Percentiles rank a stretch among this genome's conserved stretches.
These are phyloP conservation scores for Gymnopilus dilepis DNA, from an alignment of 768 basidiomycete genomes.

Conservation along the genomic window DNA sequence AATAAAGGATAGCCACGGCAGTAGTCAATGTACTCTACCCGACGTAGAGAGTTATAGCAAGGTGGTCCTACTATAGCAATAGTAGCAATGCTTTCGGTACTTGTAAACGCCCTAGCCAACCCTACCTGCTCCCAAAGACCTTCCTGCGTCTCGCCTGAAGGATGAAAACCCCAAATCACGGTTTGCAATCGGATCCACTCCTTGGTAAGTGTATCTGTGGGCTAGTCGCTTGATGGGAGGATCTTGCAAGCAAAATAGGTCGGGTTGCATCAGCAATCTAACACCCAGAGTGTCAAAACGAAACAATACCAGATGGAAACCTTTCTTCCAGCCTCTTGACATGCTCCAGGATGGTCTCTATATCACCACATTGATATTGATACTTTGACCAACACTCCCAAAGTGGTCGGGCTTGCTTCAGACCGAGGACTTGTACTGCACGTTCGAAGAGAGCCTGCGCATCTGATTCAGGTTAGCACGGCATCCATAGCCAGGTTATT, in stretches of 20 bases:
- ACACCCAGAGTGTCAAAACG: not conserved
- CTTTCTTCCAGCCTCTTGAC: conserved; percentile 89
- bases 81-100: too few species aligned
- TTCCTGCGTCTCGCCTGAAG: conserved; percentile 40
- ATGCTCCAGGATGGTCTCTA: conserved; percentile 85
- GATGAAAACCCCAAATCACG: conserved; percentile 86
- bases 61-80: too few species aligned
- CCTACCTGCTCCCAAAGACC: too few species aligned
- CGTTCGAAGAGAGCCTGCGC: conserved; percentile 95
- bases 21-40: too few species aligned
- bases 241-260: conserved; percentile 52
- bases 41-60: too few species aligned
- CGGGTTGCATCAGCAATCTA: not conserved
- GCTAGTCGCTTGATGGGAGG: conserved; percentile 91
- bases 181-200: conserved; percentile 86
- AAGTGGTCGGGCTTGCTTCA: conserved; percentile 80
- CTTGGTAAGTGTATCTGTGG: conserved; percentile 81
- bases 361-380: conserved; percentile 94
- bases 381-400: conserved; percentile 98
- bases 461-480: too few species aligned
- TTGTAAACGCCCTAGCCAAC: too few species aligned
- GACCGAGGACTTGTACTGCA: conserved; percentile 75
- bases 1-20: too few species aligned
- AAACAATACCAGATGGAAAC: conserved; percentile 76
- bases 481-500: not conserved